Evolutionary conservation across 768 basidiomycete species (phyloP).

Genomic region (Termitomyces titanicus): DNA sequence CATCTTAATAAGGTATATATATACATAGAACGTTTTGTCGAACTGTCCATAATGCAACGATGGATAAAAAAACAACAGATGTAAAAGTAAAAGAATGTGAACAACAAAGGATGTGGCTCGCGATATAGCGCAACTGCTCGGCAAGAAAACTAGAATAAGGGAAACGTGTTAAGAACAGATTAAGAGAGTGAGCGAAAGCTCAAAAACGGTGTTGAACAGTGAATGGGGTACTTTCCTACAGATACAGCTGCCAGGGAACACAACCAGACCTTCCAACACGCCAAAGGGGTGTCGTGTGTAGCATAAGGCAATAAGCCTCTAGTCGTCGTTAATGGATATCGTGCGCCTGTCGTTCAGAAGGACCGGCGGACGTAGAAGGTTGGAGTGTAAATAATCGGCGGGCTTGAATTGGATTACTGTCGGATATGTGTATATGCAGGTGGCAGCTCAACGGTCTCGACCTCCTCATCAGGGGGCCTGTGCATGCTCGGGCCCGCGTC

Average conservation of each 20-base stretch:
- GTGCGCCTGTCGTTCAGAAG: background rate
- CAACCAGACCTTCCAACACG: background rate
- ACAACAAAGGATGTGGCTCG: background rate
- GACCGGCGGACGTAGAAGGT: background rate
- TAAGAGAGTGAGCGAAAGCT: too few relatives aligned
- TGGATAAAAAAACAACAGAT: background rate
- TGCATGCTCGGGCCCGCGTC: conserved; percentile 63
- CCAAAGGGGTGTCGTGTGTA: background rate
- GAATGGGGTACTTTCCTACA: background rate
- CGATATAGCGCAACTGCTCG: background rate
- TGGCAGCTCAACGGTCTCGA: conserved; percentile 79
- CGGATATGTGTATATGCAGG: conserved; percentile 76
- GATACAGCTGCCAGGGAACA: background rate
- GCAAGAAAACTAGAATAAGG: background rate
- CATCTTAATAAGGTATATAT: background rate
- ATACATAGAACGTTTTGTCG: background rate
- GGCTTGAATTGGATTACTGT: conserved; percentile 12
- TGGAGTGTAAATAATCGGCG: background rate
- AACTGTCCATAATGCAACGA: conserved; percentile 1
- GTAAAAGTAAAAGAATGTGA: background rate
- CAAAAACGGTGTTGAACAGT: background rate
- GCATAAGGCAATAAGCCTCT: background rate
- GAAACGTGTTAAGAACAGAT: too few relatives aligned
- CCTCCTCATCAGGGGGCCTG: conserved; percentile 31
- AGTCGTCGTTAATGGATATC: background rate